phyloP scores from a whole-genome alignment of 768 basidiomycete genomes.

The Mycena filopes region DNA sequence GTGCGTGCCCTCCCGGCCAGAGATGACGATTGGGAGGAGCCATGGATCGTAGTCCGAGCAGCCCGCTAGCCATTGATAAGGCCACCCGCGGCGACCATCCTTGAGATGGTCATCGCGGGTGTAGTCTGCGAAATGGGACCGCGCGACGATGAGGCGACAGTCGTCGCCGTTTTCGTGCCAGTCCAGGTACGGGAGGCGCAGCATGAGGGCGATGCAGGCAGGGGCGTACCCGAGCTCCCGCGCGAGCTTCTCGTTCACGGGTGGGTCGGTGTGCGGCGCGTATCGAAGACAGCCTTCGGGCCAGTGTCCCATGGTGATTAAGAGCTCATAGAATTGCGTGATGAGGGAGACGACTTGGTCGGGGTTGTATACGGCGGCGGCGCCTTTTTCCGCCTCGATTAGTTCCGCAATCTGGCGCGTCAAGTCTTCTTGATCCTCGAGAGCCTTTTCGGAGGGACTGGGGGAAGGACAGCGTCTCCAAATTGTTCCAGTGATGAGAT shows the following conservation, averaged over 20 bases:
- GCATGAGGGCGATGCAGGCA: slow-evolving; percentile 17
- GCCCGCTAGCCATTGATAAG: slow-evolving; percentile 9
- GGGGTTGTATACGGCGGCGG: slow-evolving; percentile 13
- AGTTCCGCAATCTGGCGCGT: slow-evolving; percentile 12
- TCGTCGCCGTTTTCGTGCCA: neutral
- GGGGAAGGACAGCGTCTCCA: neutral
- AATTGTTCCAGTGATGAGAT: neutral
- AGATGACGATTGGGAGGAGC: slow-evolving; percentile 24
- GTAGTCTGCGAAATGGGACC: slow-evolving; percentile 20
- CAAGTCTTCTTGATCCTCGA: slow-evolving; percentile 12
- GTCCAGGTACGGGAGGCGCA: slow-evolving; percentile 10
- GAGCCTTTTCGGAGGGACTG: neutral
- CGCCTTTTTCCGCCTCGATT: slow-evolving; percentile 15
- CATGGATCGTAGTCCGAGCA: slow-evolving; percentile 24
- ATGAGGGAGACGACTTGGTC: slow-evolving; percentile 22
- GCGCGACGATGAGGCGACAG: neutral
- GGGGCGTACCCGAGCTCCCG: slow-evolving; percentile 21
- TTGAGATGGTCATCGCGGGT: slow-evolving; percentile 4
- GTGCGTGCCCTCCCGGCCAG: slow-evolving; percentile 22
- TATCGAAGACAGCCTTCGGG: slow-evolving; percentile 15
- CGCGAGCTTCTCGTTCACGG: slow-evolving; percentile 16
- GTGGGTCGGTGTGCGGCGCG: slow-evolving; percentile 17
- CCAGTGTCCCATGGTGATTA: slow-evolving; percentile 28
- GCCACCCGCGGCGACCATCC: slow-evolving; percentile 19
- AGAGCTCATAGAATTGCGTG: slow-evolving; percentile 19